Evolutionary conservation across 306 rosid species (phyloP).

Genomic region (peach (Prunus persica)): Prunus_persica_NCBIv2 NC_034009.1:39983501-39984000

Average conservation of each 20-base stretch:
- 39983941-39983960: too few relatives aligned
- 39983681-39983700: not conserved
- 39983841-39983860: not conserved
- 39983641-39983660: not conserved
- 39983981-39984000: constrained; percentile 3
- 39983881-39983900: not conserved
- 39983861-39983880: not conserved
- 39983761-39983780: too few relatives aligned
- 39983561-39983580: too few relatives aligned
- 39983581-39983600: too few relatives aligned
- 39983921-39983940: not conserved
- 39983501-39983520: too few relatives aligned
- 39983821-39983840: not conserved
- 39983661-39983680: not conserved
- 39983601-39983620: not conserved
- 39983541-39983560: too few relatives aligned
- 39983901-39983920: not conserved
- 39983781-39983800: too few relatives aligned
- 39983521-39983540: too few relatives aligned
- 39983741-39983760: too few relatives aligned
- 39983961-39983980: too few relatives aligned
- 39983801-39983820: not conserved
- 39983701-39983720: not conserved
- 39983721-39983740: not conserved
- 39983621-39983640: not conserved